Evolutionary conservation across 2,329 filamentous ascomycete species (phyloP), one percentile per base, ranked within the genome.

Genomic region (Cryphonectria naterciae): DNA sequence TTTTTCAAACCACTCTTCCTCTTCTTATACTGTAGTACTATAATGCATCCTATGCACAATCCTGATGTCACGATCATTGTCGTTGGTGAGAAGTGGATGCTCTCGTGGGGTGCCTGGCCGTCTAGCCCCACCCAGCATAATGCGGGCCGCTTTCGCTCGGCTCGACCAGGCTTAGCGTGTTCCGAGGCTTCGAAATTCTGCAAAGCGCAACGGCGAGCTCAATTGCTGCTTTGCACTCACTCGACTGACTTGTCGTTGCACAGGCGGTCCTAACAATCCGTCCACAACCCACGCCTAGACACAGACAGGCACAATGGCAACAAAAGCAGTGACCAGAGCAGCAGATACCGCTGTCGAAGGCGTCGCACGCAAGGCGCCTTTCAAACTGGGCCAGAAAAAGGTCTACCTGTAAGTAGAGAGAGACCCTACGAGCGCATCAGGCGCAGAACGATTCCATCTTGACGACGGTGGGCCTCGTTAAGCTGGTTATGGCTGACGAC

Each of bases 321-420:
- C 69, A 1, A 68, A n/a, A 71, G 74, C 77, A 74, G 75, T 75
- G 62, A 74, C 76, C 73, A 78, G 78, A 79, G 80, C 78, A 52
- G 81, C 74, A 17, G 41, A 54, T 15, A 52, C 41, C 25, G 66
- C 56, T 22, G 56, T 68, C 63, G 73, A 79, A 74, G 78, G 75
- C 64, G 78, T 78, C 52, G 80, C 79, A 74, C 79, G 81, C 72
- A 79, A 80, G 76, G 77, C 84, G 67, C 78, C 77, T 74, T 86
- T 86, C 74, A 83, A 77, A 74, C 77, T 88, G 68, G 88, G 88
- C 43, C 78, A 79, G 72, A 89, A 88, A 77, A 80, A 87, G 75
- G 78, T 90, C 61, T 90, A 83, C 73, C 78, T 90, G 88, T 89
- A 78, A 74, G 86, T 79, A 54, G 25, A 28, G 25, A 28, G 52